These are phyloP conservation scores for Metarhizium brunneum DNA, from an alignment of 2,329 filamentous ascomycete species.

Conservation along the genomic window DNA sequence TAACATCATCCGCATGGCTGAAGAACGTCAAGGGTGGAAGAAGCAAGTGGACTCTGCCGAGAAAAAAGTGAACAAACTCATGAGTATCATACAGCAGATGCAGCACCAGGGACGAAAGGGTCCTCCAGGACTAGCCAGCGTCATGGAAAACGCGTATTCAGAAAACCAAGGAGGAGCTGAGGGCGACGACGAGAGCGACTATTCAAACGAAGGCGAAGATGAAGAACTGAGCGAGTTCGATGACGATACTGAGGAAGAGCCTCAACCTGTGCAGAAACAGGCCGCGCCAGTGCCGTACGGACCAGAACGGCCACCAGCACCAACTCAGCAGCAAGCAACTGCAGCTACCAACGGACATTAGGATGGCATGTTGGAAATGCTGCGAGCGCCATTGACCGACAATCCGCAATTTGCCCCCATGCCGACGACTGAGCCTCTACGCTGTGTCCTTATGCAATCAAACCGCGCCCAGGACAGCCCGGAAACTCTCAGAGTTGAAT, in stretches of 20 bases:
- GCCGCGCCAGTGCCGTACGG: constrained; percentile 33
- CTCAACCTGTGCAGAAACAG: constrained; percentile 23
- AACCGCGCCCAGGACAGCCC: not conserved
- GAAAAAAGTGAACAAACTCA: constrained; percentile 84
- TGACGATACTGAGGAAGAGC: constrained; percentile 47
- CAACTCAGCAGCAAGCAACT: constrained; percentile 10
- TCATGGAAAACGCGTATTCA: constrained; percentile 51
- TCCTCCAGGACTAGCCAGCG: constrained; percentile 52
- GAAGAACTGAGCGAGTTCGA: constrained; percentile 58
- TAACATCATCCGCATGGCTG: constrained; percentile 95
- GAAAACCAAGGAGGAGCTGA: constrained; percentile 39
- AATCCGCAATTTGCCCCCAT: not conserved
- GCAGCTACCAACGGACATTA: constrained; percentile 35
- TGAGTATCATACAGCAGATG: constrained; percentile 92
- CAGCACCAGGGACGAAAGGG: constrained; percentile 83
- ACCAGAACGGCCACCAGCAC: constrained; percentile 37
- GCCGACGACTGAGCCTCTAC: not conserved
- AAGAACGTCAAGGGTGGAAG: constrained; percentile 78
- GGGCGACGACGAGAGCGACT: constrained; percentile 50
- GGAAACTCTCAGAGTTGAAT: not conserved
- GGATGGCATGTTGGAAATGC: constrained; percentile 10
- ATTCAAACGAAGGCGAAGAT: constrained; percentile 52
- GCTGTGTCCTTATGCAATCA: not conserved
- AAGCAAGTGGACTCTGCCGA: constrained; percentile 46
- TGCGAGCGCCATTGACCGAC: not conserved